Evolutionary conservation across 805 yeast genomes (phyloP).

Genomic region (Maudiozyma barnettii): DNA sequence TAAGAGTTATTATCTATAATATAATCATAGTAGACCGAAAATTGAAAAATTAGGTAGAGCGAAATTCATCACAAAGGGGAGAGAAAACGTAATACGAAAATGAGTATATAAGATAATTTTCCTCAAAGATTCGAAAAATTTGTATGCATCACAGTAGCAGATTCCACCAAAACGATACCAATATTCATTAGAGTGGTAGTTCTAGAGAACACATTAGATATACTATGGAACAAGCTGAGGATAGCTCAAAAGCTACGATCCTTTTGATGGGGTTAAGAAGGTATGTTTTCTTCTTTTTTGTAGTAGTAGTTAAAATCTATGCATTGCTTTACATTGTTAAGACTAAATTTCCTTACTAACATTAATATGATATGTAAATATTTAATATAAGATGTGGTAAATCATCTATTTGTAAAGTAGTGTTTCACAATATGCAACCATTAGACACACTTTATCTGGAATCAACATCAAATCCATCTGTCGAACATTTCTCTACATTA

Average conservation of each 20-base stretch:
- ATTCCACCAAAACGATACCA: too few species aligned
- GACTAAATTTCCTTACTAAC: not conserved
- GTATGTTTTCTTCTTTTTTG: slow-evolving; percentile 24
- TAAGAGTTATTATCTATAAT: too few species aligned
- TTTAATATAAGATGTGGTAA: slow-evolving; percentile 59
- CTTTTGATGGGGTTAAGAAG: slow-evolving; percentile 79
- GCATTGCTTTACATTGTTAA: not conserved
- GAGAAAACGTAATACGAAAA: too few species aligned
- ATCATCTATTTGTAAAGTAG: slow-evolving; percentile 90
- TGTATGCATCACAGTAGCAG: too few species aligned
- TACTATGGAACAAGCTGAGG: slow-evolving; percentile 9
- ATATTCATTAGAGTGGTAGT: not conserved
- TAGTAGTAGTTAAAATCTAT: not conserved
- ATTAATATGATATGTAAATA: not conserved
- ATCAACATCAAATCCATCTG: slow-evolving; percentile 79
- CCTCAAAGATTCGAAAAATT: too few species aligned
- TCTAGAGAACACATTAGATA: not conserved
- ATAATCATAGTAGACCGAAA: too few species aligned
- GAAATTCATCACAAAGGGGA: too few species aligned
- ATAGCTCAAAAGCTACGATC: slow-evolving; percentile 66
- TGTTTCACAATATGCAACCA: slow-evolving; percentile 94
- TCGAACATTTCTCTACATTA: slow-evolving; percentile 73
- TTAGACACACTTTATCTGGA: slow-evolving; percentile 85
- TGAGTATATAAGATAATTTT: too few species aligned
- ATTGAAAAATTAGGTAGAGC: too few species aligned